Evolutionary conservation across 768 basidiomycete species (phyloP), one percentile per base, ranked within the genome.

Genomic region (Russula sp.): DNA sequence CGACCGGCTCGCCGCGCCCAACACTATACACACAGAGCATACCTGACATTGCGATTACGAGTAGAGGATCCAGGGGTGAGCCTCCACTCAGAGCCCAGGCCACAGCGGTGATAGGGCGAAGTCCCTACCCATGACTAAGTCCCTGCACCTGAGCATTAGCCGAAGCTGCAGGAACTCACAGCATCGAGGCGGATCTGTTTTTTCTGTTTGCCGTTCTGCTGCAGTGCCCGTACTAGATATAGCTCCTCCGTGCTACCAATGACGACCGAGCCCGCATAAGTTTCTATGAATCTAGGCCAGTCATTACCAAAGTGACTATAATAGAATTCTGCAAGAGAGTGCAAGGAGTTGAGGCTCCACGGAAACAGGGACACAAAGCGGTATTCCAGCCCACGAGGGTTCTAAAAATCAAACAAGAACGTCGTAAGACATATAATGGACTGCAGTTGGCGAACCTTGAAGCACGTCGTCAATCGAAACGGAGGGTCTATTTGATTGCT

Each of bases 11-110:
- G 45, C 75, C 74, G 20, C 70, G 73, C 55, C 72, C 73, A 10
- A 80, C 73, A 66, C 85, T 78, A 69, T 83, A 78, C 16, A 88
- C 75, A 69, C 84, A 84, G 22, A 90, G 65, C 22, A 86, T 67
- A 59, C 81, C 82, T 44, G 78, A 77, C 35, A 77, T 73, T 9
- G 85, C 78, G 63, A 86, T 80, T 32, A 89, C 70, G 31, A 88
- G 70, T 18, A 89, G 72, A 9, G 88, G 88, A n/a, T 84, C 78
- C 14, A 79, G 74, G 1, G 79, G 81, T 0, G 70, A 61, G 14
- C 71, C 57, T 16, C 75, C 75, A 64, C 75, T 75, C 50, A 89
- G 68, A 27, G 81, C 80, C 89, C 88, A 91, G 47, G 83, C 83
- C 64, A 84, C 78, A 50, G 71, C 71, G 6, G 74, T 66, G n/a